Evolutionary conservation across 352 stramenopile genomes (phyloP), one percentile per base, ranked within the genome.

Genomic region (Lagenidium sp.): DNA sequence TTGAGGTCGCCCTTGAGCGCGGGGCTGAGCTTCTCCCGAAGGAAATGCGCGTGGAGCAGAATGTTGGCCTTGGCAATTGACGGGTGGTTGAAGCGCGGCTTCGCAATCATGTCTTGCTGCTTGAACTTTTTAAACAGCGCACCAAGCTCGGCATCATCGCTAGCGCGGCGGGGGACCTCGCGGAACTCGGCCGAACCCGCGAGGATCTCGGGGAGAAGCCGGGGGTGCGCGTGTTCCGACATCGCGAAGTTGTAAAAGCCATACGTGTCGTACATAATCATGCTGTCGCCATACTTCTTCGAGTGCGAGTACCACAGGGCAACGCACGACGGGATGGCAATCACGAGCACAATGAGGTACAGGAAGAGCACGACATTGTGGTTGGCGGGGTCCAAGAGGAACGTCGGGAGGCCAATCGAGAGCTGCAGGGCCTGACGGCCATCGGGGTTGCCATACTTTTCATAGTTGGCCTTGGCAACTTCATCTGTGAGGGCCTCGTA

Each of bases 261-360:
- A 65, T 99, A 99, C 44, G 96, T 98, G 68, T 99, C 95, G 75
- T 99, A 99, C 93, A 99, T 98, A 66, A 99, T 97, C 78, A 98
- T 97, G 60, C 96, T 98, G 74, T 99, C 96, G 23, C 96, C 96
- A 60, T 97, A 99, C 57, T 97, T 95, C 71, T 99, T 98, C 55
- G 88, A 98, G 65, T 96, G 81, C 56, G 86, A 92, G 71, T 97
- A 97, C 77, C 96, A 99, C 4, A 91, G 71, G 50, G 85, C 96
- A 0, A 98, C 94, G 43, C 78, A 89, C 44, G 82, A 95, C 23
- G 97, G 96, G 58, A 99, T 98, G 41, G 98, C 79, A n/a, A 98
- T 81, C 4, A 99, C 96, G 50, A 99, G 90, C 40, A 98, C 78
- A 53, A 99, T 90, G 25, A 99, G 71, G 72, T 99, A 99, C 34